Evolutionary conservation across 2,329 filamentous ascomycete genomes (phyloP).

Genomic region (Podosphaera aphanis): DNA sequence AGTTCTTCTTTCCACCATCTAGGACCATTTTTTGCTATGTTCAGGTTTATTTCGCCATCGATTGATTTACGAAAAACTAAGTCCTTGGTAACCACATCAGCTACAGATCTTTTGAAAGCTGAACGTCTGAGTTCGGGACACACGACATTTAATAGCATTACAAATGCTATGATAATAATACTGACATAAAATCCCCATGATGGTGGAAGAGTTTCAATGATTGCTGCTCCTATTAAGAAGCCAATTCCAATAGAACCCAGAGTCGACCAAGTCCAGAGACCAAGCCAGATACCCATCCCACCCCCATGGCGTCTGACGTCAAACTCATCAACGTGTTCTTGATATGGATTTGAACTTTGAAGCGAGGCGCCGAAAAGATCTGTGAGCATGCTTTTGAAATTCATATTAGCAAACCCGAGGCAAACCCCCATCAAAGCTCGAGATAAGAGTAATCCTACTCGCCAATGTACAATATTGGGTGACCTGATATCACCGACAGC

Average conservation of each 20-base stretch:
- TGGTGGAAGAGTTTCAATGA: constrained; percentile 40
- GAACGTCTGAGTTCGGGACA: constrained; percentile 50
- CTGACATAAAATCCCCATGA: constrained; percentile 57
- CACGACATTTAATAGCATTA: constrained; percentile 45
- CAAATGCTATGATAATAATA: constrained; percentile 39
- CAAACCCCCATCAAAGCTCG: constrained; percentile 42
- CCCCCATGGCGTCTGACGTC: constrained; percentile 54
- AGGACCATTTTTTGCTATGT: constrained; percentile 46
- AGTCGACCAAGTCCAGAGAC: constrained; percentile 56
- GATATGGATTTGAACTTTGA: constrained; percentile 48
- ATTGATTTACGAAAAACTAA: constrained; percentile 34
- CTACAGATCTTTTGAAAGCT: constrained; percentile 42
- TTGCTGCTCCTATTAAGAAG: constrained; percentile 45
- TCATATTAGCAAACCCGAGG: constrained; percentile 57
- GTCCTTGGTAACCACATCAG: constrained; percentile 33
- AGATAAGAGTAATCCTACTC: constrained; percentile 35
- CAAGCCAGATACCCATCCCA: constrained; percentile 59
- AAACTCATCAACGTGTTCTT: constrained; percentile 41
- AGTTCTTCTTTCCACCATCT: constrained; percentile 59
- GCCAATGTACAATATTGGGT: constrained; percentile 31
- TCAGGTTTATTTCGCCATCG: constrained; percentile 54
- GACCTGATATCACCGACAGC: constrained; percentile 33
- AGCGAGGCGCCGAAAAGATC: constrained; percentile 58
- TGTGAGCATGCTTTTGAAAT: constrained; percentile 45
- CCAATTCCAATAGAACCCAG: constrained; percentile 49